phyloP scores from a whole-genome alignment of 2,329 filamentous ascomycete genomes.

The Cercospora nicotianae region DNA sequence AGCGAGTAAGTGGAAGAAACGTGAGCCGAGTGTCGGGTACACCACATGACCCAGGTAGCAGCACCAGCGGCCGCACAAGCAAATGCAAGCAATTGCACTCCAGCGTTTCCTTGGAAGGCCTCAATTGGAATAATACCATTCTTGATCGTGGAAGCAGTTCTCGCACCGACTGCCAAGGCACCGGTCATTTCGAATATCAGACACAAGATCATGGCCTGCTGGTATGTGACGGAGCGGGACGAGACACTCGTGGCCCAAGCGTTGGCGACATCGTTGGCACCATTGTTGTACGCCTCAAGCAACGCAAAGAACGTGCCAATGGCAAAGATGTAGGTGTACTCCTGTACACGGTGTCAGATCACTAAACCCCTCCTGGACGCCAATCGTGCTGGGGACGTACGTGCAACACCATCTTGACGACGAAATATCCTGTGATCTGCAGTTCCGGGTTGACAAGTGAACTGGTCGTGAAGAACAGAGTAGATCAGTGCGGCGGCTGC shows the following conservation, averaged over 20 bases:
- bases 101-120: conserved; percentile 51
- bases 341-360: background rate
- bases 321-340: conserved; percentile 50
- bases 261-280: conserved; percentile 54
- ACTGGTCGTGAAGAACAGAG: background rate
- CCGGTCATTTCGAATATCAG: conserved; percentile 54
- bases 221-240: conserved; percentile 53
- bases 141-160: conserved; percentile 61
- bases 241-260: conserved; percentile 55
- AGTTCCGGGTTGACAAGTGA: conserved; percentile 4
- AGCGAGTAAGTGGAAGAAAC: conserved; percentile 64
- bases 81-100: conserved; percentile 45
- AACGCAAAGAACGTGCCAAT: conserved; percentile 64
- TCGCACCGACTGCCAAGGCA: conserved; percentile 51
- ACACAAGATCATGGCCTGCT: conserved; percentile 52
- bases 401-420: conserved; percentile 13
- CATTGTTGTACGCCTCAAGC: conserved; percentile 66
- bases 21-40: conserved; percentile 56
- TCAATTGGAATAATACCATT: conserved; percentile 57
- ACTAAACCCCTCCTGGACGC: background rate
- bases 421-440: background rate
- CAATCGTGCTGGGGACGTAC: background rate
- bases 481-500: conserved; percentile 8
- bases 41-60: conserved; percentile 56
- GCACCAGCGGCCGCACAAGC: conserved; percentile 48